Percentiles rank a stretch among this genome's conserved stretches.
Conservation (phyloP, 2,329 filamentous ascomycete species). For the Venturia oleaginea region DNA sequence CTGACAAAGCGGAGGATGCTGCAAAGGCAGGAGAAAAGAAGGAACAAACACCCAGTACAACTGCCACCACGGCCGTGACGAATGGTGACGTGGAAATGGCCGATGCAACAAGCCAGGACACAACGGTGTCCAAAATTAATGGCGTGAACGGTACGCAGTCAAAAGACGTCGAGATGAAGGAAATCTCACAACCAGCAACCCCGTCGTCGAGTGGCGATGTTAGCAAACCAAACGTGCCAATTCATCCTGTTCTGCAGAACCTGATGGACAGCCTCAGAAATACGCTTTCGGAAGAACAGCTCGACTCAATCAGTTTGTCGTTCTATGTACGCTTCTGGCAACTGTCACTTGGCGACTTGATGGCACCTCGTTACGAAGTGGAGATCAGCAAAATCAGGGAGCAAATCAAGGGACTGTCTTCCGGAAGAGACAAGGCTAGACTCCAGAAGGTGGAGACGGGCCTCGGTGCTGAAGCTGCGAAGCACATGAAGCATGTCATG, state of each 20-base stretch:
- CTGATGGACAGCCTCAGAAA: conserved; percentile 61
- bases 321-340: conserved; percentile 94
- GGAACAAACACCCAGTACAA: conserved; percentile 20
- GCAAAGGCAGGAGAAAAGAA: conserved; percentile 21
- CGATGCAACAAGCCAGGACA: conserved; percentile 16
- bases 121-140: not conserved
- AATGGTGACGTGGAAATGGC: conserved; percentile 52
- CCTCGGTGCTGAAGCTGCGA: conserved; percentile 53
- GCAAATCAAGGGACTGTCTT: conserved; percentile 45
- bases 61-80: conserved; percentile 15
- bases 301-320: conserved; percentile 62
- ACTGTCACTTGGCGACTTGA: conserved; percentile 71
- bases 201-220: not conserved
- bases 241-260: conserved; percentile 63
- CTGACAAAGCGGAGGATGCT: conserved; percentile 10
- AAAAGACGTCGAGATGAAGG: conserved; percentile 17
- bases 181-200: conserved; percentile 6
- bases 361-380: conserved; percentile 68
- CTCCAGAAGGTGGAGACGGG: conserved; percentile 60
- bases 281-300: conserved; percentile 53
- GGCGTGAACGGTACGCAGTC: conserved; percentile 10
- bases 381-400: conserved; percentile 47
- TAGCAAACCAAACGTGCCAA: conserved; percentile 31
- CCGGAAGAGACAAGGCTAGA: conserved; percentile 62
- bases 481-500: conserved; percentile 12